Base-by-base conservation (phyloP, 306 rosid species). In the Quercus glauca region DNA sequence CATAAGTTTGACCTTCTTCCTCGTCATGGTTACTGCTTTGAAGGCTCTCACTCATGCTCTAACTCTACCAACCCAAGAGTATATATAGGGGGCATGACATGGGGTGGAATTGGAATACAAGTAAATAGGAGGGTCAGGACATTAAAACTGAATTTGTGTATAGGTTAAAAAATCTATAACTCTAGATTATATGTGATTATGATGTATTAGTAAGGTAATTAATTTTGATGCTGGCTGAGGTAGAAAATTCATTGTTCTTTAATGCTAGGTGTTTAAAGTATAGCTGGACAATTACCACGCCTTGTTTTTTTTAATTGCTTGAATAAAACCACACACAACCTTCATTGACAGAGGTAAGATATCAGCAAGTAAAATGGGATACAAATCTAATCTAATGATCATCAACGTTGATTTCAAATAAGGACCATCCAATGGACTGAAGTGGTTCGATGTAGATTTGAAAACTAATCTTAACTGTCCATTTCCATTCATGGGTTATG, bases 1-100 rank as follows among this genome's bases (percentile, higher is more conserved):
- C 4, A 28, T 73, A 4, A 83, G 82, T 23, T 81, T 81, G 13
- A 86, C 82, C 23, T 59, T 83, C 67, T 71, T 79, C 58, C 83
- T 76, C 15, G 82, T 77, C 89, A 83, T 85, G 25, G 52, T 35
- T 35, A 33, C 17, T 67, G 52, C 52, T 67, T 67, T 67, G 72
- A 13, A 8, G 72, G 7, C 52, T 19, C 8, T 33, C 10, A 67
- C 37, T 59, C 31, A 21, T 67, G 26, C 52, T 18, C 26, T 2
- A 33, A 35, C 72, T 67, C 72, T 6, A 67, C 28, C 25, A 67
- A 67, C 23, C 41, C 17, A 64, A 41, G 10, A n/a, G 12, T 67
- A 33, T 67, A 67, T 67, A 67, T 19, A 67, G 72, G 52, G 72
- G 37, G 13, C 52, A 35, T 0, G 52, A n/a, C 19, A 33, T 33